Evolutionary conservation across 2,329 filamentous ascomycete genomes (phyloP), one percentile per base, ranked within the genome.

Genomic region (Colletotrichum sp.): DNA sequence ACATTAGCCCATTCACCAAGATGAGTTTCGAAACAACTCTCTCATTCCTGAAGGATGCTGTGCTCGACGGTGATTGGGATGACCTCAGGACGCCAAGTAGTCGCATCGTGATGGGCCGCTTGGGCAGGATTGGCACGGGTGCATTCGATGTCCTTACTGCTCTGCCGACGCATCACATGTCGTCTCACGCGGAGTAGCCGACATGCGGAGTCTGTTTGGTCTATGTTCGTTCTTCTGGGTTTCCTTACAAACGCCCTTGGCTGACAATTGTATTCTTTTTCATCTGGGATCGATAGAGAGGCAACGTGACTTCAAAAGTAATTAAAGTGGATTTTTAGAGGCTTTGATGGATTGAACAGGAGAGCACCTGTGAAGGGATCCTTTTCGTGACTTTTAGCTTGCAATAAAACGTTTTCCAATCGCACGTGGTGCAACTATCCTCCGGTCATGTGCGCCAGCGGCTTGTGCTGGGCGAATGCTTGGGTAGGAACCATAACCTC

Each of bases 1-100:
- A 95, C 80, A 93, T 96, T 33, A 96, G 93, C 77, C 95, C 97
- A 0, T 96, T 99, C 78, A 96, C 97, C 85, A 98, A 98, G 89
- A 98, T 98, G 96, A 98, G 95, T 83, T 99, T 98, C 86, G 97
- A 99, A 89, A 99, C 97, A 6, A 99, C 97, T 4, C 90, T 98
- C 51, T 93, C 94, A 1, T 98, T 98, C 87, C 88, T 99, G 80
- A 96, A 94, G 83, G 97, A 98, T 81, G 96, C 97, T 2, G 93
- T 98, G 31, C 87, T 97, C 72, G 95, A 98, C 80, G 93, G 94
- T 64, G 97, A 98, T 83, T 95, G 92, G 89, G 97, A 99, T 83
- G 94, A 97, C 79, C 86, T 99, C 74, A 91, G 90, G 73, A 95
- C 93, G 74, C 97, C 97, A 0, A 97, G 94, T 83, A 93, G 94